phyloP scores from a whole-genome alignment of 2,329 filamentous ascomycete species.

The Pseudomassariella vexata region DNA sequence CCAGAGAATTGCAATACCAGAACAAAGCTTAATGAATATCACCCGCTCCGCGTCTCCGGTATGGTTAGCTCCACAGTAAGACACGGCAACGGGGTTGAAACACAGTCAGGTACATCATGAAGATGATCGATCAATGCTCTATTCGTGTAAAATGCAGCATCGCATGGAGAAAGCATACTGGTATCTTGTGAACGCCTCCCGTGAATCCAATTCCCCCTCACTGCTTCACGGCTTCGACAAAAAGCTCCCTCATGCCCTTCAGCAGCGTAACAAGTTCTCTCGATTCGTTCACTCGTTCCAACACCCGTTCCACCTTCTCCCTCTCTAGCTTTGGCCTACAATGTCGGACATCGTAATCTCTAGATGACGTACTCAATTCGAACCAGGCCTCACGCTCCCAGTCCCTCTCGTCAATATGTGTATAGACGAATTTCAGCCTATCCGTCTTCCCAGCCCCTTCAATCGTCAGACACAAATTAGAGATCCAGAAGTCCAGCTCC shows the following conservation, averaged over 20 bases:
- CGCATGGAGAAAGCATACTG: neutral
- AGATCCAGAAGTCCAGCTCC: slow-evolving; percentile 94
- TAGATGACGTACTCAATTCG: slow-evolving; percentile 73
- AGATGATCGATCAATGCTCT: no score
- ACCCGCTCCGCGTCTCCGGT: no score
- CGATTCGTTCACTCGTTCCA: slow-evolving; percentile 77
- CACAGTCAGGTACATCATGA: no score
- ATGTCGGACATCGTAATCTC: slow-evolving; percentile 80
- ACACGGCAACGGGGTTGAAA: no score
- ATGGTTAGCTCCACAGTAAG: no score
- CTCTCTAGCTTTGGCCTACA: slow-evolving; percentile 76
- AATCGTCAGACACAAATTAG: slow-evolving; percentile 80
- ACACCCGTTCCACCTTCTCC: slow-evolving; percentile 69
- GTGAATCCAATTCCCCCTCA: slow-evolving; percentile 21
- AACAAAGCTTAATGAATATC: no score
- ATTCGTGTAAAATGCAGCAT: no score
- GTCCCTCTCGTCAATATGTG: slow-evolving; percentile 77
- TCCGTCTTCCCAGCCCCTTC: slow-evolving; percentile 83
- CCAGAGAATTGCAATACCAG: no score
- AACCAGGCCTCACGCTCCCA: slow-evolving; percentile 92
- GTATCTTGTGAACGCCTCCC: no score
- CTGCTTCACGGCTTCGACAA: slow-evolving; percentile 60
- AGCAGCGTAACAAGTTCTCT: slow-evolving; percentile 66
- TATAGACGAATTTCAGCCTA: slow-evolving; percentile 83
- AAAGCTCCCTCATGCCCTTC: slow-evolving; percentile 78